phyloP scores from a whole-genome alignment of 495 filamentous ascomycete species.

The Talaromyces proteolyticus region DNA sequence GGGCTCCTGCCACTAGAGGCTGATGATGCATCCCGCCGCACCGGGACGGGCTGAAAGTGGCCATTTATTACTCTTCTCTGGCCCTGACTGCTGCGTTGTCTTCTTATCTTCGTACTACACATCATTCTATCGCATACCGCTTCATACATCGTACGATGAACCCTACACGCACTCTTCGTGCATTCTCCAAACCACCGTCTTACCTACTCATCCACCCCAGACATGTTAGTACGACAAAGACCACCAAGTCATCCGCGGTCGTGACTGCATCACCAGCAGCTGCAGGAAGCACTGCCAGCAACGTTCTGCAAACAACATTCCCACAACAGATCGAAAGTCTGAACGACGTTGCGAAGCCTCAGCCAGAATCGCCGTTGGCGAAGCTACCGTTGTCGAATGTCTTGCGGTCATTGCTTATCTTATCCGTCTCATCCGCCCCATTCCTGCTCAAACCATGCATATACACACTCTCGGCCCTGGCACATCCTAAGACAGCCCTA shows the following conservation, averaged over 20 bases:
- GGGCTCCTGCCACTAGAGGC: no score
- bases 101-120: neutral
- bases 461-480: conserved; percentile 60
- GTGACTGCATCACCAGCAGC: neutral
- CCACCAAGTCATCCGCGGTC: conserved; percentile 3
- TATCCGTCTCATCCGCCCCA: conserved; percentile 73
- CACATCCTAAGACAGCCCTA: conserved; percentile 55
- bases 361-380: conserved; percentile 47
- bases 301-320: neutral
- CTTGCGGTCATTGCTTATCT: conserved; percentile 72
- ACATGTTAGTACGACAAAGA: conserved; percentile 6
- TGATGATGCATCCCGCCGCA: no score
- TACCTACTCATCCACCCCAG: neutral
- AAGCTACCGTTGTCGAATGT: conserved; percentile 69
- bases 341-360: neutral
- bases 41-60: no score
- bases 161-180: conserved; percentile 2
- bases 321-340: neutral
- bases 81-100: neutral
- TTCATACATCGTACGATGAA: conserved; percentile 1
- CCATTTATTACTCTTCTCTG: neutral
- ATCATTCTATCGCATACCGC: neutral
- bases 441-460: conserved; percentile 67
- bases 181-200: neutral
- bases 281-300: neutral